Percentiles rank a stretch among this genome's conserved stretches.
Conservation (phyloP, 1,284 basidiomycete genomes). For the Heimioporus retisporus region DNA sequence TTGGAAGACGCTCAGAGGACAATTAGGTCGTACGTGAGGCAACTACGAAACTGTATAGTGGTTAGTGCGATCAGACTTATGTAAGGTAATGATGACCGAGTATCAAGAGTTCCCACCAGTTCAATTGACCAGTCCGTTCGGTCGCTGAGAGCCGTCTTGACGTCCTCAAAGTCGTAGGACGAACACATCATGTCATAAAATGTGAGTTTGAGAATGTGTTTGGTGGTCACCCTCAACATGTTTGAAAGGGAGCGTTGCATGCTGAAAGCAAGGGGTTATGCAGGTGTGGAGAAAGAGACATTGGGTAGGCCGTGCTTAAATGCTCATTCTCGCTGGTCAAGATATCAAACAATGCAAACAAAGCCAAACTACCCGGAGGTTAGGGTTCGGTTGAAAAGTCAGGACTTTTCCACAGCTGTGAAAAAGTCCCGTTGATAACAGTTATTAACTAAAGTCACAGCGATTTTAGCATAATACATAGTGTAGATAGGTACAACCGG, state of each 20-base stretch:
- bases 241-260: conserved; percentile 17
- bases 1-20: not conserved
- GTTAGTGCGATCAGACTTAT: not conserved
- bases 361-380: too few species aligned
- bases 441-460: too few species aligned
- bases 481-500: too few species aligned
- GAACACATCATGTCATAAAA: conserved; percentile 27
- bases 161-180: conserved; percentile 32
- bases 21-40: conserved; percentile 25
- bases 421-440: too few species aligned
- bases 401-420: too few species aligned
- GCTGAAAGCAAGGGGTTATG: not conserved
- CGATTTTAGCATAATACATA: too few species aligned
- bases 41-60: conserved; percentile 34
- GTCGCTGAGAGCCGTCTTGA: conserved; percentile 27
- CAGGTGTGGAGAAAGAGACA: not conserved
- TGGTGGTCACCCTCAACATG: not conserved
- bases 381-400: too few species aligned
- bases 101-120: conserved; percentile 20
- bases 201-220: conserved; percentile 19
- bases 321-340: too few species aligned
- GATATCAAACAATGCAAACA: too few species aligned
- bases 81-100: too few species aligned
- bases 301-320: not conserved
- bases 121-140: conserved; percentile 37